Percentiles rank a stretch among this genome's conserved stretches.
These are phyloP conservation scores for Verticillium isaacii DNA, from an alignment of 2,329 filamentous ascomycete genomes.

Conservation along the genomic window DNA sequence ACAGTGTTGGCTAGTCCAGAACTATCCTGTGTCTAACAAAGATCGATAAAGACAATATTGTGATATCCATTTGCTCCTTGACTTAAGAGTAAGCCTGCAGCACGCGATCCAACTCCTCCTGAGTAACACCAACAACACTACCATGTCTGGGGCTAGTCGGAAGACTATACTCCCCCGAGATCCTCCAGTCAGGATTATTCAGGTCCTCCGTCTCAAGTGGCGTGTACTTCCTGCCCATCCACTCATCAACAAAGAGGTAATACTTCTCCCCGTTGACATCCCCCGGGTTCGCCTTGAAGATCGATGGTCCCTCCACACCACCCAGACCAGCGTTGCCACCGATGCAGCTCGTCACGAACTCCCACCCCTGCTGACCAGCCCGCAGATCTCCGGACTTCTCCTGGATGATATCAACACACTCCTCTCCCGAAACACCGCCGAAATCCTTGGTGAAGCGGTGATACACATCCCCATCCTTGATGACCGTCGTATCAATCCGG, in stretches of 20 bases:
- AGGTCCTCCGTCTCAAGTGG: no score
- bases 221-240: no score
- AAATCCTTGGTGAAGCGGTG: conserved; percentile 54
- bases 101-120: no score
- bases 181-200: no score
- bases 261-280: conserved; percentile 49
- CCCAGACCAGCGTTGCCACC: conserved; percentile 42
- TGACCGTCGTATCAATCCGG: conserved; percentile 47
- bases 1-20: no score
- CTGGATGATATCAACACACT: conserved; percentile 50
- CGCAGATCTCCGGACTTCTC: conserved; percentile 39
- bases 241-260: conserved; percentile 51
- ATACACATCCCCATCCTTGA: conserved; percentile 34
- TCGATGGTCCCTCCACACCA: conserved; percentile 45
- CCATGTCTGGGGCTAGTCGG: no score
- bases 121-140: no score
- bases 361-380: conserved; percentile 36
- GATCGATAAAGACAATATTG: no score
- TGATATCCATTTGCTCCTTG: no score
- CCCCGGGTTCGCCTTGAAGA: conserved; percentile 43
- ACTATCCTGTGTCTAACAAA: no score
- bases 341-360: conserved; percentile 40
- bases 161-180: no score
- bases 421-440: conserved; percentile 42
- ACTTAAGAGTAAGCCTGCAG: no score